Conservation (phyloP, 805 yeast genomes). For the Barnettozyma salicaria region DNA sequence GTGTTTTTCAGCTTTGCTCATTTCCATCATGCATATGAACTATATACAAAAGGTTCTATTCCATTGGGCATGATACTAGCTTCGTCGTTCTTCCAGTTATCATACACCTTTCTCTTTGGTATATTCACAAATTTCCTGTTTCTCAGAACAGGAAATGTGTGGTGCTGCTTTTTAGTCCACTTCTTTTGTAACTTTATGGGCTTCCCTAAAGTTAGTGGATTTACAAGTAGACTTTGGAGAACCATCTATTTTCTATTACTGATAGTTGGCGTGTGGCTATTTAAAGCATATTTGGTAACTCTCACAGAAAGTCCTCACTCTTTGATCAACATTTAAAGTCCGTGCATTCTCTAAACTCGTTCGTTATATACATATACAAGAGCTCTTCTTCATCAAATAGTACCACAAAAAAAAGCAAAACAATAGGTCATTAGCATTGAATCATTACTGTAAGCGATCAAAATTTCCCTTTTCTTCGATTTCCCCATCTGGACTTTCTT, state of each 20-base stretch:
- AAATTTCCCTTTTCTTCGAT: constrained; percentile 6
- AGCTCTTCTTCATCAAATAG: constrained; percentile 4
- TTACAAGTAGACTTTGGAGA: constrained; percentile 26
- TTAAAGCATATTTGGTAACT: constrained; percentile 27
- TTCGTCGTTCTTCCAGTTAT: constrained; percentile 44
- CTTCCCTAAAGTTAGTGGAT: constrained; percentile 40
- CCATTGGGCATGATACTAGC: constrained; percentile 31
- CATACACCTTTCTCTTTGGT: constrained; percentile 70
- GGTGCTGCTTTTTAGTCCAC: constrained; percentile 57
- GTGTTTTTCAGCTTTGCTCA: constrained; percentile 73
- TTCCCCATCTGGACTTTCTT: constrained; percentile 20
- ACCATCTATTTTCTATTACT: constrained; percentile 35
- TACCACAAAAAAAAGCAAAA: neutral
- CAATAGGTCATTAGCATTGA: neutral
- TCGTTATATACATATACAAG: constrained; percentile 28
- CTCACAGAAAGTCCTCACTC: constrained; percentile 23
- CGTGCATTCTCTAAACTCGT: neutral
- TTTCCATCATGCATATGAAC: constrained; percentile 61
- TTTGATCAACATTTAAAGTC: neutral
- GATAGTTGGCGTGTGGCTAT: constrained; percentile 37
- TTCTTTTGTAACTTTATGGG: constrained; percentile 66
- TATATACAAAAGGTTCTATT: constrained; percentile 27
- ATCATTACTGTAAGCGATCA: neutral
- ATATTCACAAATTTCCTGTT: constrained; percentile 52
- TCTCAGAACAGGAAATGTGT: constrained; percentile 45